Conservation (phyloP, 352 stramenopile species). For the Phytophthora chlamydospora region DNA sequence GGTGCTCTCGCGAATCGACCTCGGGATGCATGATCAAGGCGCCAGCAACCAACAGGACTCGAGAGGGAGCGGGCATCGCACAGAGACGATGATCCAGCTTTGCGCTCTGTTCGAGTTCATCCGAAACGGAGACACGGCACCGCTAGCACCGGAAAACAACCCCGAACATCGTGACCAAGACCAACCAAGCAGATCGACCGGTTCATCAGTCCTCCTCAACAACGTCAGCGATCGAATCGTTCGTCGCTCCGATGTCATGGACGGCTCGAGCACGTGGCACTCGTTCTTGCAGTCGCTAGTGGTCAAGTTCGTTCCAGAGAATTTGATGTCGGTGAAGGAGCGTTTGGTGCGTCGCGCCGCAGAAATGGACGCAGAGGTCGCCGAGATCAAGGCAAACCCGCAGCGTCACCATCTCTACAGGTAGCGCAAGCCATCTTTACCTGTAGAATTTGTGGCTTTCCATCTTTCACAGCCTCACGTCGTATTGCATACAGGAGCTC, state of each 20-base stretch:
- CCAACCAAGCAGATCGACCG: constrained; percentile 5
- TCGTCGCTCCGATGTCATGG: constrained; percentile 44
- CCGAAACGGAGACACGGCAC: constrained; percentile 50
- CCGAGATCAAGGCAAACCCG: constrained; percentile 60
- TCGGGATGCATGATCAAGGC: constrained; percentile 31
- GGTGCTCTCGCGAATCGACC: constrained; percentile 73
- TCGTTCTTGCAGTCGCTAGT: constrained; percentile 65
- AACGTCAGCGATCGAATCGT: constrained; percentile 26
- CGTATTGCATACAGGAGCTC: not conserved
- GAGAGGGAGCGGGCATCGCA: constrained; percentile 11
- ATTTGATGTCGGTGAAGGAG: constrained; percentile 69
- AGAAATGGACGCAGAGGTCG: constrained; percentile 56
- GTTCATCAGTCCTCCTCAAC: constrained; percentile 6
- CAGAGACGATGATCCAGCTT: constrained; percentile 57
- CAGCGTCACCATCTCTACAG: constrained; percentile 77
- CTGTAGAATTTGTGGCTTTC: not conserved
- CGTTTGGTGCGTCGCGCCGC: constrained; percentile 55
- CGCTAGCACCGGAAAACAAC: constrained; percentile 59
- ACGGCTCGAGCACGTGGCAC: constrained; percentile 51
- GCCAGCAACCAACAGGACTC: constrained; percentile 19
- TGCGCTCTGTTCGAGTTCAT: constrained; percentile 84
- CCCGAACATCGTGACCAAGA: constrained; percentile 39
- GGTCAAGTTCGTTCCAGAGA: constrained; percentile 71
- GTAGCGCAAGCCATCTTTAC: constrained; percentile 33
- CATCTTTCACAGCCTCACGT: too few species aligned